Base-by-base conservation (phyloP, 2,329 filamentous ascomycete genomes). In the Scedosporium dehoogii region DNA sequence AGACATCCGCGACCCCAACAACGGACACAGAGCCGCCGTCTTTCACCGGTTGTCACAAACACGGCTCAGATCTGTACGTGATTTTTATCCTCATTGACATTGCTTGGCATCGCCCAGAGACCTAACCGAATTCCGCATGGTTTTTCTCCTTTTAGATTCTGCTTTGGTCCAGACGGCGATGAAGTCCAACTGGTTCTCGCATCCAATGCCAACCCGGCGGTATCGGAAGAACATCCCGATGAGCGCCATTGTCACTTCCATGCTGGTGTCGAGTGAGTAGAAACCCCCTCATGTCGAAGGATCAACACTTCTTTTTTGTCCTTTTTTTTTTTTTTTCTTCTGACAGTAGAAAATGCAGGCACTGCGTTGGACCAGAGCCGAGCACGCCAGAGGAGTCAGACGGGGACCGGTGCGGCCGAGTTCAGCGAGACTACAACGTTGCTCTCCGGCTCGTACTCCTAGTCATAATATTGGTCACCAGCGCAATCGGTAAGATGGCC, bases 401-500 rank as follows among this genome's bases (percentile, higher is more conserved):
- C 6, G 48, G 27, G 48, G 48, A 23, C 68, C 74, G 68, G 23
- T 89, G 86, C 69, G 75, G 77, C 1, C 74, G 72, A 38, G 69
- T 72, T 5, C 68, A 73, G 29, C 73, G 79, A 59, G 74, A 87
- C 60, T 92, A 91, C 74, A 84, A 92, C 67, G 77, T 90, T 21
- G 78, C 79, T 1, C 77, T 92, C 2, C 82, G 89, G 7, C 79
- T 91, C 59, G 89, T 89, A 1, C 81, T 90, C 0, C 74, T 92
- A 21, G 91, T 92, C 68, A 87, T 85, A 41, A 84, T 92, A 57
- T 77, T 92, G 1, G 80, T 77, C 0, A 89, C 88, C 2, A 89
- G 88, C 67, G 79, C 80, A 0, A 78, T 91, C 25, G 88, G 86
- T 75, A 72, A 62, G 71, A 63, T 25, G 21, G 4, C 21, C 14